Evolutionary conservation across 2,329 filamentous ascomycete genomes (phyloP), one percentile per base, ranked within the genome.

Genomic region (Diaporthe citriasiana): DNA sequence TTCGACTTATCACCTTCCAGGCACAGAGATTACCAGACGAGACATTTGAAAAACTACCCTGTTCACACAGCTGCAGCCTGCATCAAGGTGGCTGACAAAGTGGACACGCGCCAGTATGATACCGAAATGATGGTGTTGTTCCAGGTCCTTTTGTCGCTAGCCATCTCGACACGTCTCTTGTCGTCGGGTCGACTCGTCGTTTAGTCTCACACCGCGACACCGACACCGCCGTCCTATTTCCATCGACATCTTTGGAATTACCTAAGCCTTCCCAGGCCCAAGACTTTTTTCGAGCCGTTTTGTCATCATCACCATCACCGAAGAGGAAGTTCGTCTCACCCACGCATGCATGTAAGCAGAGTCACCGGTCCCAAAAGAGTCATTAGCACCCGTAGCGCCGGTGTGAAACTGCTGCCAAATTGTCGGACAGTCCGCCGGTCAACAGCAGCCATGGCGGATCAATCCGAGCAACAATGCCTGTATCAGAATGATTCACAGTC

Each of bases 161-260:
- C n/a, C n/a, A n/a, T 27, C 27, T 40, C 42, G 30, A 51, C 25
- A 25, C 42, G 12, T 71, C 27, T 47, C 35, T 9, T 47, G 15
- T 35, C 33, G 15, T 35, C 33, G 42, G n/a, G 25, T 22, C 55
- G 22, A 33, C 5, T 50, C 22, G 42, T 35, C 12, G 40, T 17
- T 25, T 10, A 71, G 33, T 72, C 60, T 70, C 73, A 70, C 73
- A 65, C 73, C 73, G 73, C 69, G 73, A 68, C 69, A 68, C 69
- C 25, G 53, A 57, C 55, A 68, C 53, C 30, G 35, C 57, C 71
- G 40, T 38, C 55, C 53, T 51, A 38, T 57, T 68, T 35, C 69
- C 53, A 57, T 27, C 30, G 15, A 33, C 38, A 56, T 3, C 27
- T 50, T 27, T n/a, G 51, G 42, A 60, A 73, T 60, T 69, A 72